Percentiles rank a stretch among this genome's conserved stretches.
Evolutionary conservation across 1,139 yeast genomes (phyloP).

Genomic region (Saccharomyces hybrid): DNA sequence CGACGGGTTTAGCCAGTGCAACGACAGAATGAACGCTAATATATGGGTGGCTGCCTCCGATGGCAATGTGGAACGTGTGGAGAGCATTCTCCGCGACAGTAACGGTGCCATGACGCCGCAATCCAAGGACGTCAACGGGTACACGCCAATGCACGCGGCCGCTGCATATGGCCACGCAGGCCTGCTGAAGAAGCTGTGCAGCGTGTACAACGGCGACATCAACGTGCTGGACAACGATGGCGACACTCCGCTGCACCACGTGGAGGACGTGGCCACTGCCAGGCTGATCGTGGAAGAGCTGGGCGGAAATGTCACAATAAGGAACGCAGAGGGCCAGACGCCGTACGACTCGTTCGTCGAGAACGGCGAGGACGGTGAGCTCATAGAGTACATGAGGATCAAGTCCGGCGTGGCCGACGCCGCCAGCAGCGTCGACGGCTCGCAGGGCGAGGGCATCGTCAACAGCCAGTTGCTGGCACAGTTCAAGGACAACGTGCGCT

Average conservation of each 20-base stretch:
- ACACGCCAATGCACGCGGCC: constrained; percentile 95
- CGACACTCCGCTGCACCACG: constrained; percentile 91
- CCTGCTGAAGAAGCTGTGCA: constrained; percentile 51
- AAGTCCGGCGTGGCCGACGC: constrained; percentile 46
- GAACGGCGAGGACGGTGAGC: constrained; percentile 79
- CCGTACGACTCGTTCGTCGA: constrained; percentile 65
- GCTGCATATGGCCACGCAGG: constrained; percentile 83
- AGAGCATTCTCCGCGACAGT: constrained; percentile 38
- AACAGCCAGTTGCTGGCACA: constrained; percentile 40
- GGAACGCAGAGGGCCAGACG: constrained; percentile 68
- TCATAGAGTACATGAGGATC: constrained; percentile 53
- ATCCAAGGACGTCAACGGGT: constrained; percentile 82
- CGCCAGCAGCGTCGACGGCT: constrained; percentile 39
- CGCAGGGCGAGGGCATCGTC: constrained; percentile 48
- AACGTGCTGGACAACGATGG: constrained; percentile 84
- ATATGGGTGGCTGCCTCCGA: constrained; percentile 97
- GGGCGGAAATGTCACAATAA: constrained; percentile 54
- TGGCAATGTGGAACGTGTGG: constrained; percentile 55
- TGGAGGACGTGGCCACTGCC: constrained; percentile 64
- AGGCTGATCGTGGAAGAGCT: constrained; percentile 55
- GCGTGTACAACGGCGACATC: constrained; percentile 60
- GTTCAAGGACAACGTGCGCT: constrained; percentile 42
- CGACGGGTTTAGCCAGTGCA: neutral
- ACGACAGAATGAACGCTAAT: constrained; percentile 37
- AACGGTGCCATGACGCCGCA: constrained; percentile 54